Evolutionary conservation across 257 asterid species (phyloP), one percentile per base, ranked within the genome.

Genomic region (Cordia subcordata): DNA sequence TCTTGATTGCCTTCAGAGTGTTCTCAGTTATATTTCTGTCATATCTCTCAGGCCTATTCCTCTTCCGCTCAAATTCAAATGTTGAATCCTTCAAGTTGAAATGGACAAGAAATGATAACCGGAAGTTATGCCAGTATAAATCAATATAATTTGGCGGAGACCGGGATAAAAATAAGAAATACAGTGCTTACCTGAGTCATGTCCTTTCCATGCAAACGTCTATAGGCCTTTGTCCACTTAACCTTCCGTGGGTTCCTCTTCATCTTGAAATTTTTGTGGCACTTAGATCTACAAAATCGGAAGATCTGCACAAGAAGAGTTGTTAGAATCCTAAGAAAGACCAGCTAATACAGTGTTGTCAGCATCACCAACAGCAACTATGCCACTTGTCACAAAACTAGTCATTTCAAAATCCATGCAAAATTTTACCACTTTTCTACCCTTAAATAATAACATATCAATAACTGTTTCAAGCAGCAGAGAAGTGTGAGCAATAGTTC

Each of bases 201-300:
- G 74, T 88, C 99, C 89, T 86, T 91, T 37, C 90, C 95, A 39
- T 84, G 88, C 75, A 84, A 71, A 62, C 90, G 63, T 63, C 95
- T 88, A 78, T 80, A 88, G 49, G 94, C 96, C 77, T 91, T 91
- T 4, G 95, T 91, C 98, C 98, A 91, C 69, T 84, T 79, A 10
- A 91, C 95, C 60, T 91, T 85, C 10, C 94, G 95, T 15, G 96
- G 96, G 53, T 91, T 91, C 72, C 98, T 84, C 93, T 91, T 90
- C 98, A 90, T 90, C 82, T 87, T 87, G 73, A 85, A 87, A 82
- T 90, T 87, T 58, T 87, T 87, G 77, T 85, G 98, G 75, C 96
- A 87, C 62, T 90, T 90, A 13, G 98, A 85, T 40, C 95, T 85
- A 66, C 96, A 85, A 56, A 90, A 87, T 57, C 95, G 75, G 74